Evolutionary conservation across 495 filamentous ascomycete species (phyloP).

Genomic region (Lophiostoma macrostomum): DNA sequence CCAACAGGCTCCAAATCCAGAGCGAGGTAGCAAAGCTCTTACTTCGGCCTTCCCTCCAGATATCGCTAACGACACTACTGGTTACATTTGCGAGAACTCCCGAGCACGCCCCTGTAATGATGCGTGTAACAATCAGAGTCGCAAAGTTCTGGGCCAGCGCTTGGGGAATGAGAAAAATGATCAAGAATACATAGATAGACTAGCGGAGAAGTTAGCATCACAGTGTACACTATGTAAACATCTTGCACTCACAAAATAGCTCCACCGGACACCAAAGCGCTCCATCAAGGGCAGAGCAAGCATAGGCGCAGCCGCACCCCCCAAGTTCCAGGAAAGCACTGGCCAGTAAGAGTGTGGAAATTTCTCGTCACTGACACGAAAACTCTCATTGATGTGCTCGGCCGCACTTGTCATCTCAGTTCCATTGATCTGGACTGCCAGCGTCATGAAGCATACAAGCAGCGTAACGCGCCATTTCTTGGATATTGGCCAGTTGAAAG

Average conservation of each 20-base stretch:
- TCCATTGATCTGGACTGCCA: constrained; percentile 41
- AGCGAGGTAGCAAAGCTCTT: constrained; percentile 49
- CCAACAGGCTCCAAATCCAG: constrained; percentile 46
- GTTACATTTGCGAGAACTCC: constrained; percentile 48
- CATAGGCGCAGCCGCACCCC: constrained; percentile 48
- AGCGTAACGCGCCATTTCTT: constrained; percentile 38
- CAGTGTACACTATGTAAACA: neutral
- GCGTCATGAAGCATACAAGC: constrained; percentile 36
- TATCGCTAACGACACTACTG: constrained; percentile 48
- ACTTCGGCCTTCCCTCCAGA: constrained; percentile 45
- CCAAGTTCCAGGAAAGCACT: constrained; percentile 50
- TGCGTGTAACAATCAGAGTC: constrained; percentile 48
- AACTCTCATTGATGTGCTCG: constrained; percentile 41
- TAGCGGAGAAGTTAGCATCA: neutral
- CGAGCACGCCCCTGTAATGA: constrained; percentile 50
- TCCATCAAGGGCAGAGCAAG: constrained; percentile 54
- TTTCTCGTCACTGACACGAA: constrained; percentile 45
- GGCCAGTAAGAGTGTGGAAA: constrained; percentile 56
- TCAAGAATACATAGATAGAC: constrained; percentile 42
- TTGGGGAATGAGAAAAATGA: constrained; percentile 49
- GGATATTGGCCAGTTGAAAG: constrained; percentile 34
- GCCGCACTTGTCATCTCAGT: constrained; percentile 48
- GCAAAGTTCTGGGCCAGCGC: constrained; percentile 51
- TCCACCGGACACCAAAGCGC: constrained; percentile 48
- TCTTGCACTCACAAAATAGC: constrained; percentile 41